Evolutionary conservation across 1,139 yeast species (phyloP).

Genomic region (Zygosaccharomyces pseudobailii): DNA sequence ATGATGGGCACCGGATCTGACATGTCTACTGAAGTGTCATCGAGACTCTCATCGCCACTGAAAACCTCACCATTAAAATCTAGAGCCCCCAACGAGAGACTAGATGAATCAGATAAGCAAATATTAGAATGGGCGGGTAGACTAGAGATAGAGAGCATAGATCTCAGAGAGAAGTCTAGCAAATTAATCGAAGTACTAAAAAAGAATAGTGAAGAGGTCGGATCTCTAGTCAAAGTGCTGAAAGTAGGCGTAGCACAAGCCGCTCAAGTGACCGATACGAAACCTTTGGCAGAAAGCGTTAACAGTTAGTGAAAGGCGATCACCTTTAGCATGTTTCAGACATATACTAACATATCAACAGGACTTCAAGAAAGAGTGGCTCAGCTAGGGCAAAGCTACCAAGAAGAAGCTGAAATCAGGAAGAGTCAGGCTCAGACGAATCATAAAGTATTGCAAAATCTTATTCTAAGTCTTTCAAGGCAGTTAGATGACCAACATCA

Average conservation of each 20-base stretch:
- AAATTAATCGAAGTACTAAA: conserved; percentile 26
- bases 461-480: conserved; percentile 13
- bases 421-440: not conserved
- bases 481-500: conserved; percentile 16
- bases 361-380: not conserved
- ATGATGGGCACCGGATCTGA: conserved; percentile 1
- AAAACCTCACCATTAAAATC: conserved; percentile 5
- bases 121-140: conserved; percentile 44
- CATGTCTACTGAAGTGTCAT: conserved; percentile 11
- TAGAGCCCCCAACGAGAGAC: conserved; percentile 5
- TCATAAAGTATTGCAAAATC: conserved; percentile 6
- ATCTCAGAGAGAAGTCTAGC: conserved; percentile 35
- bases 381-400: not conserved
- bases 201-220: conserved; percentile 20
- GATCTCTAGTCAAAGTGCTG: conserved; percentile 10
- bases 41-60: conserved; percentile 11
- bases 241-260: conserved; percentile 7
- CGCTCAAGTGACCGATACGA: not conserved
- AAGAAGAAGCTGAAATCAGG: not conserved
- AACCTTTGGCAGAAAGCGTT: not conserved
- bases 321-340: not conserved
- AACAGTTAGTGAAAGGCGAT: conserved; percentile 8
- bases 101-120: conserved; percentile 34
- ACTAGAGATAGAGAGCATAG: conserved; percentile 43
- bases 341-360: not conserved